phyloP scores from a whole-genome alignment of 331 rosid genomes.

The Dryas integrifolia region DNA sequence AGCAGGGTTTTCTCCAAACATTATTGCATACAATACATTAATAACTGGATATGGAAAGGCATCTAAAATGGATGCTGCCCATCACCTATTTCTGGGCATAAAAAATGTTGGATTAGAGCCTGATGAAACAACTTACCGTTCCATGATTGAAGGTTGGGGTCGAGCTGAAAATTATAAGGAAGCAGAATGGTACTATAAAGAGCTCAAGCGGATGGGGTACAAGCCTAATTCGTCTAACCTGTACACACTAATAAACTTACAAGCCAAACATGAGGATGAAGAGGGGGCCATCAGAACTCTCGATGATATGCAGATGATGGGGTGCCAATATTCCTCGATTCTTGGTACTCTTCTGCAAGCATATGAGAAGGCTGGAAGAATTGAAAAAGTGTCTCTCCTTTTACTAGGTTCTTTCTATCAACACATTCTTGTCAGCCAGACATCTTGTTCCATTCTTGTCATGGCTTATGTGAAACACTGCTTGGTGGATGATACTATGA shows the following conservation, averaged over 20 bases:
- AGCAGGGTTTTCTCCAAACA: slow-evolving; percentile 56
- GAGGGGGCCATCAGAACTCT: slow-evolving; percentile 57
- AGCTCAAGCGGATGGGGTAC: slow-evolving; percentile 57
- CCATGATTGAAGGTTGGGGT: slow-evolving; percentile 99
- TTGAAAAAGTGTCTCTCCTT: slow-evolving; percentile 57
- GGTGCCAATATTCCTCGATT: slow-evolving; percentile 66
- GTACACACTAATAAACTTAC: slow-evolving; percentile 67
- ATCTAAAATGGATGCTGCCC: slow-evolving; percentile 68
- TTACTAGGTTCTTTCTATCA: slow-evolving; percentile 57
- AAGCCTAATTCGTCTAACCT: slow-evolving; percentile 75
- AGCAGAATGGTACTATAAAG: slow-evolving; percentile 51
- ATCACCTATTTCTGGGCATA: slow-evolving; percentile 49
- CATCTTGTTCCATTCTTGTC: slow-evolving; percentile 72
- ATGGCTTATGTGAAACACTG: slow-evolving; percentile 77
- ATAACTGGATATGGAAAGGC: slow-evolving; percentile 88
- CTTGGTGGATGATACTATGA: slow-evolving; percentile 68
- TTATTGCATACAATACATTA: slow-evolving; percentile 78
- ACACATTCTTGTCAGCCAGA: slow-evolving; percentile 64
- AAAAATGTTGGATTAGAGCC: slow-evolving; percentile 50
- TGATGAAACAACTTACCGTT: slow-evolving; percentile 79
- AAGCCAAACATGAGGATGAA: slow-evolving; percentile 66
- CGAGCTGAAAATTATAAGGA: slow-evolving; percentile 57
- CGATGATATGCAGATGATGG: slow-evolving; percentile 65
- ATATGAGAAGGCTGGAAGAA: slow-evolving; percentile 65
- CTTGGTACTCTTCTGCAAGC: slow-evolving; percentile 65